Evolutionary conservation across 2,329 filamentous ascomycete genomes (phyloP).

Genomic region (Bisporella sp.): DNA sequence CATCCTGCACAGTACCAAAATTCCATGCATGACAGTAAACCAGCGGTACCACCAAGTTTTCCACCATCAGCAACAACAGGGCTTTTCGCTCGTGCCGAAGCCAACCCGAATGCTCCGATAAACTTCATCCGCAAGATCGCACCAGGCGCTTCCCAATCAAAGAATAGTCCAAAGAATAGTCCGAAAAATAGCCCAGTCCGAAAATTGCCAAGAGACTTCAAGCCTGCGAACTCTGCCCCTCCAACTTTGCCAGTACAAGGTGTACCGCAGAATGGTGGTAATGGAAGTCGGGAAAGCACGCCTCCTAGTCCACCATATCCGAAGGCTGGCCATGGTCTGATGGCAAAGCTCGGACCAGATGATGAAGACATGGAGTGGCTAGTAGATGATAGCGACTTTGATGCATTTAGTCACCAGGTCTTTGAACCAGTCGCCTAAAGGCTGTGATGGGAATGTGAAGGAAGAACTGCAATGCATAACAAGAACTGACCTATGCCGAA

Average conservation of each 20-base stretch:
- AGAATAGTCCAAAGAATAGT: not conserved
- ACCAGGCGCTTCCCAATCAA: conserved; percentile 2
- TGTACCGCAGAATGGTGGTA: conserved; percentile 22
- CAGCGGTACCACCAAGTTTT: conserved; percentile 14
- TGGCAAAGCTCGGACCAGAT: conserved; percentile 43
- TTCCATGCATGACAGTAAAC: conserved; percentile 9
- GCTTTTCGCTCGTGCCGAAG: conserved; percentile 29
- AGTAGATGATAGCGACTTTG: conserved; percentile 43
- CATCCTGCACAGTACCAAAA: not conserved
- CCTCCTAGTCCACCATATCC: conserved; percentile 55
- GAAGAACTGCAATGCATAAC: no score
- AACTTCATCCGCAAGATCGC: conserved; percentile 34
- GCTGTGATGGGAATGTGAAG: no score
- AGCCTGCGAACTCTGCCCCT: conserved; percentile 14
- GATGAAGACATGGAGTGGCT: conserved; percentile 54
- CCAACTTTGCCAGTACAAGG: conserved; percentile 11
- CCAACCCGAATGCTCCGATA: conserved; percentile 30
- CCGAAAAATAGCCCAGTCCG: not conserved
- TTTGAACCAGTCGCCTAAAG: conserved; percentile 11
- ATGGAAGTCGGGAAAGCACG: conserved; percentile 40
- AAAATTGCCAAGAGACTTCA: not conserved
- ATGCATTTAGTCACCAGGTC: conserved; percentile 27
- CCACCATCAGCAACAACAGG: conserved; percentile 26
- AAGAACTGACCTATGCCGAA: no score
- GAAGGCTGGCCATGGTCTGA: conserved; percentile 53